A percentile compares a stretch with the other conserved stretches of the same genome.
phyloP scores from a whole-genome alignment of 108 stramenopile genomes.

The Phaeodactylum tricornutum region DNA sequence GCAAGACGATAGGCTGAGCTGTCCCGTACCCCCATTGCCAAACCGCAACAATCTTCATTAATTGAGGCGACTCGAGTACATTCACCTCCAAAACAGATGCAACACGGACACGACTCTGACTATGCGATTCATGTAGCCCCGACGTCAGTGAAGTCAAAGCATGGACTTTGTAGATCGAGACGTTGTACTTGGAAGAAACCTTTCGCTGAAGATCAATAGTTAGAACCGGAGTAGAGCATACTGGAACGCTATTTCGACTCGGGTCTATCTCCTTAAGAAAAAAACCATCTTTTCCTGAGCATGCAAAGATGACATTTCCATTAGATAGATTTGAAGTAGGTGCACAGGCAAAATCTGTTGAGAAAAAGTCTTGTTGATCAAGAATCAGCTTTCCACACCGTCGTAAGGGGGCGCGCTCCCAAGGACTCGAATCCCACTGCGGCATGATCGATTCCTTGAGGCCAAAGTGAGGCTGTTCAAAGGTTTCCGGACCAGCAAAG shows the following conservation, averaged over 20 bases:
- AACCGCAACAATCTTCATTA: constrained; percentile 44
- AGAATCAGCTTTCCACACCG: background rate
- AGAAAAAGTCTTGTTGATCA: constrained; percentile 9
- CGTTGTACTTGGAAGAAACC: constrained; percentile 27
- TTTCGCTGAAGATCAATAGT: constrained; percentile 41
- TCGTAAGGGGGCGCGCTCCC: constrained; percentile 20
- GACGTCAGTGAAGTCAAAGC: constrained; percentile 39
- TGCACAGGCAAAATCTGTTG: constrained; percentile 1
- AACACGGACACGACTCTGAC: constrained; percentile 48
- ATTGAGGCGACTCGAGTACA: constrained; percentile 22
- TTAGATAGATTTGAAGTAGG: constrained; percentile 56
- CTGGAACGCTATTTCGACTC: constrained; percentile 7
- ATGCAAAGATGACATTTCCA: constrained; percentile 57
- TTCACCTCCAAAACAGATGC: constrained; percentile 40
- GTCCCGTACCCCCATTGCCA: constrained; percentile 78
- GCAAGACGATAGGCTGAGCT: constrained; percentile 28
- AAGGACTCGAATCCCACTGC: constrained; percentile 22
- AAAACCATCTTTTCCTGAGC: constrained; percentile 22
- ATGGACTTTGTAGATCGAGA: constrained; percentile 31
- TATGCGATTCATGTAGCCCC: constrained; percentile 47
- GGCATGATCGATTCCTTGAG: too few species aligned
- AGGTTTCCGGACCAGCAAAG: too few species aligned
- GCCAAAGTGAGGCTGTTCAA: too few species aligned
- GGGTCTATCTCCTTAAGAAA: constrained; percentile 36
- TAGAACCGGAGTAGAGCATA: constrained; percentile 34